These are phyloP conservation scores for Yamagishiella unicocca DNA, from an alignment of 139 green algal species.

Conservation along the genomic window DNA sequence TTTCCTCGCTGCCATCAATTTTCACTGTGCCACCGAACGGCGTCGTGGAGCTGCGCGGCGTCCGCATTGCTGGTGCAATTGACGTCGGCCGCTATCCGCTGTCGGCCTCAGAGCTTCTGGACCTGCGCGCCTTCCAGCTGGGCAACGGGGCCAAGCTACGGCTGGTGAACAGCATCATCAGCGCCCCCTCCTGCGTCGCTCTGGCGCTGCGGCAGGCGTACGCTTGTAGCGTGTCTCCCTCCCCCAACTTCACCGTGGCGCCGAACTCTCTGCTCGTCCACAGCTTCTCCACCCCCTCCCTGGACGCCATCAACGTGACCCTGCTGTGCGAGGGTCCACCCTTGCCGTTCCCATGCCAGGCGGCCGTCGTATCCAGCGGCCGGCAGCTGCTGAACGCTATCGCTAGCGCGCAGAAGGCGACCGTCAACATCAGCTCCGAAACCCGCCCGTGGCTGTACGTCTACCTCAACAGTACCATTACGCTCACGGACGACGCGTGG, in stretches of 20 bases:
- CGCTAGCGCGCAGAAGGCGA: no score
- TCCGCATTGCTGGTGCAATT: no score
- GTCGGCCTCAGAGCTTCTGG: no score
- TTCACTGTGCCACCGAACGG: no score
- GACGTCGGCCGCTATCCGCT: no score
- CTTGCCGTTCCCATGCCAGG: background rate
- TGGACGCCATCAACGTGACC: background rate
- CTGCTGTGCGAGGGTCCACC: background rate
- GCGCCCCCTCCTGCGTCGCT: background rate
- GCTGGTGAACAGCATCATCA: background rate
- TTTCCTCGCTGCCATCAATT: no score
- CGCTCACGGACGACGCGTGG: background rate
- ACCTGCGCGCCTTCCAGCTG: no score
- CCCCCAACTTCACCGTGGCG: slow-evolving; percentile 1
- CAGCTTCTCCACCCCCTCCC: background rate
- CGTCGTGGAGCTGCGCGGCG: no score
- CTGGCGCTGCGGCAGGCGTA: background rate
- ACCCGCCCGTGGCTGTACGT: no score
- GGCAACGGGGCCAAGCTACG: no score
- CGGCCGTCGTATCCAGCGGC: background rate
- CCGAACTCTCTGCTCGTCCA: background rate
- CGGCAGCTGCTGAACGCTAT: no score
- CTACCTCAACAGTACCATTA: background rate
- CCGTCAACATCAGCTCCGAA: no score
- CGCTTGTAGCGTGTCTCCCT: background rate